phyloP scores from a whole-genome alignment of 148 eudicot species.

The Vaccinium corymbosum region DNA sequence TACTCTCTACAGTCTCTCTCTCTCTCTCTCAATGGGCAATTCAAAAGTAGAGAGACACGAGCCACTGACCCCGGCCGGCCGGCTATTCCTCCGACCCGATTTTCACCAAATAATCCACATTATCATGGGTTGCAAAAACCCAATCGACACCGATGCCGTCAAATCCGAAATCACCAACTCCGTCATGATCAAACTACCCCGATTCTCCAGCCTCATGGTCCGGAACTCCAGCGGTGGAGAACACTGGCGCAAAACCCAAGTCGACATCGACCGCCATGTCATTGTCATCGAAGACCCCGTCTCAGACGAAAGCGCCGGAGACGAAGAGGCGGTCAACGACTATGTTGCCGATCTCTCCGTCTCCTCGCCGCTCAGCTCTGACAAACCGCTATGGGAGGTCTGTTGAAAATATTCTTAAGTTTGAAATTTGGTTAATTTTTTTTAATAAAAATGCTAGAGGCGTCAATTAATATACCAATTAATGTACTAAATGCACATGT shows the following conservation, averaged over 20 bases:
- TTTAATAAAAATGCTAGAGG: no score
- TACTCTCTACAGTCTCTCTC: no score
- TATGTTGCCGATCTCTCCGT: constrained; percentile 56
- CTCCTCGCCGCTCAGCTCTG: constrained; percentile 44
- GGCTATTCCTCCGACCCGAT: constrained; percentile 42
- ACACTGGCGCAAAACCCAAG: constrained; percentile 40
- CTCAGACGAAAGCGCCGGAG: not conserved
- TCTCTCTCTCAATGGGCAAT: no score
- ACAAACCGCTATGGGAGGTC: constrained; percentile 76
- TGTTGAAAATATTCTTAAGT: not conserved
- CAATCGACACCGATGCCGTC: constrained; percentile 38
- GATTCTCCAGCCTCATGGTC: constrained; percentile 66
- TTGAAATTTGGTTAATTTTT: no score
- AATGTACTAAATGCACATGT: no score
- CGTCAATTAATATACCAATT: no score
- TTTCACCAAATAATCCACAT: constrained; percentile 47
- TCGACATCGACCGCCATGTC: constrained; percentile 60
- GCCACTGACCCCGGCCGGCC: constrained; percentile 46
- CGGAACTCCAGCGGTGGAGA: constrained; percentile 32
- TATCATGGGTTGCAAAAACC: constrained; percentile 34
- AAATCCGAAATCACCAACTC: constrained; percentile 39
- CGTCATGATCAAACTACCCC: constrained; percentile 48
- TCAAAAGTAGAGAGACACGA: constrained; percentile 12
- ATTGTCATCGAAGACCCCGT: constrained; percentile 30
- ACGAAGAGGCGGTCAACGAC: constrained; percentile 41